phyloP scores from a whole-genome alignment of 768 basidiomycete species.

The Calvatia gigantea region DNA sequence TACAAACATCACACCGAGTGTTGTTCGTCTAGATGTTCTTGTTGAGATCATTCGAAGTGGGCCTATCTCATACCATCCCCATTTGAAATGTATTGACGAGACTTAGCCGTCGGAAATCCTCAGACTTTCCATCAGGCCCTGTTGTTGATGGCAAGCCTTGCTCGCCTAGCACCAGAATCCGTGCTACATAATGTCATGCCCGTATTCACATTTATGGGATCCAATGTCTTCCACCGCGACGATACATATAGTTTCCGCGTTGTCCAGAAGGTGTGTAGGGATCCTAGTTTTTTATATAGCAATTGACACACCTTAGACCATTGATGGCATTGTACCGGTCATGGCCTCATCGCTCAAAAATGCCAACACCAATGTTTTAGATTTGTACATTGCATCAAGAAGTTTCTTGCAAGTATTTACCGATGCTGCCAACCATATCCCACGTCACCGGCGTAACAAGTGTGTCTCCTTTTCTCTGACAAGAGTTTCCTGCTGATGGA shows the following conservation, averaged over 20 bases:
- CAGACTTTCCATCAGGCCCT: constrained; percentile 94
- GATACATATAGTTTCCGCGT: constrained; percentile 95
- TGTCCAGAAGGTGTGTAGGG: constrained; percentile 72
- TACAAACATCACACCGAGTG: constrained; percentile 48
- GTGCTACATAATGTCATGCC: constrained; percentile 96
- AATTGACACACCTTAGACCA: constrained; percentile 52
- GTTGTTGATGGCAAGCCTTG: constrained; percentile 80
- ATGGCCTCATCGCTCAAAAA: constrained; percentile 79
- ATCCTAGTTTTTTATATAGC: neutral
- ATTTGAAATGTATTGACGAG: constrained; percentile 9
- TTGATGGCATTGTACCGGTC: constrained; percentile 91
- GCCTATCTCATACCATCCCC: constrained; percentile 10
- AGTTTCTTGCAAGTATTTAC: constrained; percentile 91
- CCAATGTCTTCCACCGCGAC: constrained; percentile 95
- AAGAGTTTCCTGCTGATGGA: neutral
- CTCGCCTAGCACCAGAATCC: constrained; percentile 82
- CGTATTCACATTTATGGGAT: constrained; percentile 98
- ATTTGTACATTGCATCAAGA: constrained; percentile 65
- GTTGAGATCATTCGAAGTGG: constrained; percentile 83
- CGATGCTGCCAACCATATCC: constrained; percentile 88
- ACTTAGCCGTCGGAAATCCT: constrained; percentile 79
- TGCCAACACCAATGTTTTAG: constrained; percentile 47
- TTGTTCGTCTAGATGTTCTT: constrained; percentile 78
- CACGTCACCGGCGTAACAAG: constrained; percentile 89
- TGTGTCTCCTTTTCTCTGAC: constrained; percentile 31